Evolutionary conservation across 192 early-diverging fungal genomes (phyloP).

Genomic region (Coemansia sp.): DNA sequence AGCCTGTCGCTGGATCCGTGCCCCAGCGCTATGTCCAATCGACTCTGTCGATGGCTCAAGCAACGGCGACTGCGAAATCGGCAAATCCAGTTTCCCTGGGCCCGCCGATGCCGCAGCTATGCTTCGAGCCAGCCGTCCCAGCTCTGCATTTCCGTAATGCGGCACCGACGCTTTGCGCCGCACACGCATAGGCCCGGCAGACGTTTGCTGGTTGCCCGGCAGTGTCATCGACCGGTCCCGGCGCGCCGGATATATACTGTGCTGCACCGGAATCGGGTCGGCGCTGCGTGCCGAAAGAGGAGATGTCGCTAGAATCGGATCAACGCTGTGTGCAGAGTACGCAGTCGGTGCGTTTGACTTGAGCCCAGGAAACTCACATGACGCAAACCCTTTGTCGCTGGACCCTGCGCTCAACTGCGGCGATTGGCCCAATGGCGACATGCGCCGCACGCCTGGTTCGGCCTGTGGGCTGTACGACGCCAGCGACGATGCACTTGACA

Average conservation of each 20-base stretch:
- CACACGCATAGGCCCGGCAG: neutral
- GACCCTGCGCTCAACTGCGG: neutral
- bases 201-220: conserved; percentile 14
- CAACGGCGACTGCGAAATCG: conserved; percentile 35
- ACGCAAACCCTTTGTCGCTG: neutral
- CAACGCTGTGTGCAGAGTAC: neutral
- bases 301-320: neutral
- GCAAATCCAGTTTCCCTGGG: conserved; percentile 8
- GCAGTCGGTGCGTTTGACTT: neutral
- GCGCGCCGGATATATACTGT: conserved; percentile 3
- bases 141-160: neutral
- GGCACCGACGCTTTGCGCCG: conserved; percentile 19
- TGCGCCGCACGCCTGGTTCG: neutral
- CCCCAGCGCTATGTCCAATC: conserved; percentile 25
- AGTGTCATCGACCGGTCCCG: conserved; percentile 48
- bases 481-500: conserved; percentile 11
- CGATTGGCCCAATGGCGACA: conserved; percentile 8
- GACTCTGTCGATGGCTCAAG: conserved; percentile 19
- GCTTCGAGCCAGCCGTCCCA: conserved; percentile 1
- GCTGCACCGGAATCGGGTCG: neutral
- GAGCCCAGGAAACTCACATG: neutral
- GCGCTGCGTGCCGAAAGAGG: neutral
- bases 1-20: conserved; percentile 42
- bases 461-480: conserved; percentile 4
- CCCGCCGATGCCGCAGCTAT: conserved; percentile 8